Evolutionary conservation across 2,329 filamentous ascomycete genomes (phyloP).

Genomic region (Neoascochyta sp.): DNA sequence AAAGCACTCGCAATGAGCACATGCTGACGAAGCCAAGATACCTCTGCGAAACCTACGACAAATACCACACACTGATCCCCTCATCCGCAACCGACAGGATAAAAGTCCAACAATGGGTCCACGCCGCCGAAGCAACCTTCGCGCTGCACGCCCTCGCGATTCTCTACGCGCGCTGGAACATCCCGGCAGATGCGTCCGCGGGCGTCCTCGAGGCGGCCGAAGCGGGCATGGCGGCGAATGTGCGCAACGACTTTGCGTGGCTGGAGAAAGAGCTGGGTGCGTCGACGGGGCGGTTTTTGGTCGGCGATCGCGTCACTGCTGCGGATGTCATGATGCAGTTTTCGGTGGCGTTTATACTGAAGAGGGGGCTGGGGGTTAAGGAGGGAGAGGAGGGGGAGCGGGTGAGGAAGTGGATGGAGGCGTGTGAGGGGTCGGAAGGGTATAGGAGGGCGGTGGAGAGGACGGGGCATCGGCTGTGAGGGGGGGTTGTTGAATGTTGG

Average conservation of each 20-base stretch:
- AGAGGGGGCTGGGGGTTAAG: slow-evolving; percentile 35
- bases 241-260: slow-evolving; percentile 46
- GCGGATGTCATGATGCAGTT: slow-evolving; percentile 50
- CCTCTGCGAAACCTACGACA: slow-evolving; percentile 47
- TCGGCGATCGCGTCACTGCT: slow-evolving; percentile 42
- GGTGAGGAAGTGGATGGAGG: slow-evolving; percentile 36
- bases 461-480: slow-evolving; percentile 40
- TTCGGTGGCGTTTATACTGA: slow-evolving; percentile 40
- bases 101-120: slow-evolving; percentile 44
- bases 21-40: slow-evolving; percentile 37
- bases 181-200: slow-evolving; percentile 27
- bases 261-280: slow-evolving; percentile 43
- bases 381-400: slow-evolving; percentile 26
- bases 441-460: slow-evolving; percentile 43
- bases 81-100: slow-evolving; percentile 31
- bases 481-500: too few species aligned
- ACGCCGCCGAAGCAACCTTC: slow-evolving; percentile 49
- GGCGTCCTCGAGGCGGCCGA: slow-evolving; percentile 38
- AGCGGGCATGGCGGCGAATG: slow-evolving; percentile 40
- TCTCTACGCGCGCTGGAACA: slow-evolving; percentile 44
- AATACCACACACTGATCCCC: slow-evolving; percentile 37
- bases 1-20: too few species aligned
- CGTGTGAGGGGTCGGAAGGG: slow-evolving; percentile 34
- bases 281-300: slow-evolving; percentile 40
- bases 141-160: slow-evolving; percentile 46